Evolutionary conservation across 768 basidiomycete genomes (phyloP), one percentile per base, ranked within the genome.

Genomic region (Fomitopsis pulvina): DNA sequence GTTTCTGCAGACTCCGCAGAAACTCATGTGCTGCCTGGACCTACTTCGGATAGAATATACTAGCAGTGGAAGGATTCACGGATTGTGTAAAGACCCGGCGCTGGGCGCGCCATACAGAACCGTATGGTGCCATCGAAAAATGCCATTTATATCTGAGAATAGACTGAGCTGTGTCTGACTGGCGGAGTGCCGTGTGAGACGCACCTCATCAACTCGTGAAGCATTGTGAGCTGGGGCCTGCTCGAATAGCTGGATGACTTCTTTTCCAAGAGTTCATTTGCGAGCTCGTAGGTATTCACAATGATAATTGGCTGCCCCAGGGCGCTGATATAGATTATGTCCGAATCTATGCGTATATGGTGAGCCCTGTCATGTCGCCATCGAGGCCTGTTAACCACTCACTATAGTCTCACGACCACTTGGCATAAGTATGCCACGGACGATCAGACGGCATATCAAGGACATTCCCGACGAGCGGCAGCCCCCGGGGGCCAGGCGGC

Each of bases 71-170:
- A 3, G 63, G 55, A 46, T 70, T 66, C 53, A 77, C 69, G 47
- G 73, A 66, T 41, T 69, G 58, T 34, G 54, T 56, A 34, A 67
- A 59, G 48, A 62, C 49, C 24, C 58, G 51, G 8, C 66, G 59
- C 11, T 65, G 60, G 42, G 60, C 60, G 25, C 56, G 58, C 50
- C 60, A 67, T 7, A 57, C 57, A 12, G 58, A 57, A 12, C 63
- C 64, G 43, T 61, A 64, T 9, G 24, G 28, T 51, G 52, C 55
- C 28, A 55, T 55, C n/a, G 52, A 51, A 11, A 57, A 29, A 20
- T 52, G 63, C 30, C 48, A 46, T n/a, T 65, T 66, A 57, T 68
- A 70, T 8, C 72, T 72, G 61, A 73, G 70, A 30, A 73, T 45
- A 26, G 42, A 22, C 27, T 20, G 12, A 41, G 28, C 48, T 37